These are phyloP conservation scores for Candolleomyces aberdarensis DNA, from an alignment of 768 basidiomycete genomes.

Conservation along the genomic window DNA sequence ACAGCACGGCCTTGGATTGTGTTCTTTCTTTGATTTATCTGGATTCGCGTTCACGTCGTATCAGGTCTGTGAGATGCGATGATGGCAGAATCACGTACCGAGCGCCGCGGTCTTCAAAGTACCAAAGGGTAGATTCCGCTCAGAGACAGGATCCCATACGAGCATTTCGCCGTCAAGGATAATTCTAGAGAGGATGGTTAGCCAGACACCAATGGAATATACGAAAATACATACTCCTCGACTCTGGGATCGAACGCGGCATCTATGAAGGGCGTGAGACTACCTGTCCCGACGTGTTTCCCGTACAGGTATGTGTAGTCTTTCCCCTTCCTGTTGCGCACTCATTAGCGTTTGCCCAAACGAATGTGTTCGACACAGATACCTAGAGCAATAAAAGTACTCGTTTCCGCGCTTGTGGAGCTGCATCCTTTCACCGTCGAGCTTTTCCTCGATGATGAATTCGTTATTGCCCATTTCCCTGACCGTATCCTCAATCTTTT, in stretches of 20 bases:
- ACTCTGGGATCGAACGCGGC: slow-evolving; percentile 71
- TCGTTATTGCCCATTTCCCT: slow-evolving; percentile 75
- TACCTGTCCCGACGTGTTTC: slow-evolving; percentile 74
- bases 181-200: slow-evolving; percentile 48
- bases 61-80: background rate
- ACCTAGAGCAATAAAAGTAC: slow-evolving; percentile 93
- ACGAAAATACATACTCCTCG: slow-evolving; percentile 60
- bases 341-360: background rate
- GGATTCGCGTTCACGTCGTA: background rate
- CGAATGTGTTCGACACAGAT: slow-evolving; percentile 11
- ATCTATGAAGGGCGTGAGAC: slow-evolving; percentile 85
- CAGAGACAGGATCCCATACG: slow-evolving; percentile 92
- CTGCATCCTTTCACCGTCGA: slow-evolving; percentile 97
- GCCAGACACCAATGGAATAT: background rate
- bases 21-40: slow-evolving; percentile 71
- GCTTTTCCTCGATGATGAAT: slow-evolving; percentile 95
- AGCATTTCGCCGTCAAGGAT: slow-evolving; percentile 98
- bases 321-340: slow-evolving; percentile 69
- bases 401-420: slow-evolving; percentile 89
- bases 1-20: slow-evolving; percentile 90
- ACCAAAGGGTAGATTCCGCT: slow-evolving; percentile 89
- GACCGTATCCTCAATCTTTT: slow-evolving; percentile 78
- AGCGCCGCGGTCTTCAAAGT: slow-evolving; percentile 90
- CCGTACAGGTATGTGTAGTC: slow-evolving; percentile 93
- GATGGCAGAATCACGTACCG: slow-evolving; percentile 41